Percentiles rank a stretch among this genome's conserved stretches.
Evolutionary conservation across 345 rosid genomes (phyloP).

Genomic region (Zanthoxylum bungeanum): DNA sequence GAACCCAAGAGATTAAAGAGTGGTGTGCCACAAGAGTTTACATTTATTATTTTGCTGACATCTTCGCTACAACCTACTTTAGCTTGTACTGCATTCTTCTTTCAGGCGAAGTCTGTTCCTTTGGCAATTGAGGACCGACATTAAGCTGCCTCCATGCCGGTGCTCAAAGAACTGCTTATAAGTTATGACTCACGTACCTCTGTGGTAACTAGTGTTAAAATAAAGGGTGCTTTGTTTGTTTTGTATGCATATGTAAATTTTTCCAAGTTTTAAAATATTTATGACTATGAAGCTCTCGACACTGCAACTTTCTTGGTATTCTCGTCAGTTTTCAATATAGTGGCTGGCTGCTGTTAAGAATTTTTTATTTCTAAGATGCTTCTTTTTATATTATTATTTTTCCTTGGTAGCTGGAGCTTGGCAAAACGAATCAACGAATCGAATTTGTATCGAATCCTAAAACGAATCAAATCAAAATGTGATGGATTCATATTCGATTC

Average conservation of each 20-base stretch:
- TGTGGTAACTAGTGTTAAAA: background rate
- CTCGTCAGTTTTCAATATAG: background rate
- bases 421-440: no score
- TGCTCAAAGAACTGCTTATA: background rate
- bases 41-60: background rate
- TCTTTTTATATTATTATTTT: background rate
- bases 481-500: no score
- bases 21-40: background rate
- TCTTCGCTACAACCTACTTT: background rate
- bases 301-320: background rate
- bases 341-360: slow-evolving; percentile 5
- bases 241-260: background rate
- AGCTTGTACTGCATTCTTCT: background rate
- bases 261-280: background rate
- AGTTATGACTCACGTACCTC: background rate
- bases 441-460: no score
- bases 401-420: background rate
- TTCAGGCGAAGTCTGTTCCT: slow-evolving; percentile 87
- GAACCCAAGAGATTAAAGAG: background rate
- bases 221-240: slow-evolving; percentile 6
- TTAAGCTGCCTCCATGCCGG: slow-evolving; percentile 20
- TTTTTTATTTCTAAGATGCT: background rate
- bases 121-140: slow-evolving; percentile 50
- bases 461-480: no score
- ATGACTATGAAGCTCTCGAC: background rate